Percentiles rank a stretch among this genome's conserved stretches.
These are phyloP conservation scores for Colletotrichum destructivum DNA, from an alignment of 2,329 filamentous ascomycete genomes.

Conservation along the genomic window DNA sequence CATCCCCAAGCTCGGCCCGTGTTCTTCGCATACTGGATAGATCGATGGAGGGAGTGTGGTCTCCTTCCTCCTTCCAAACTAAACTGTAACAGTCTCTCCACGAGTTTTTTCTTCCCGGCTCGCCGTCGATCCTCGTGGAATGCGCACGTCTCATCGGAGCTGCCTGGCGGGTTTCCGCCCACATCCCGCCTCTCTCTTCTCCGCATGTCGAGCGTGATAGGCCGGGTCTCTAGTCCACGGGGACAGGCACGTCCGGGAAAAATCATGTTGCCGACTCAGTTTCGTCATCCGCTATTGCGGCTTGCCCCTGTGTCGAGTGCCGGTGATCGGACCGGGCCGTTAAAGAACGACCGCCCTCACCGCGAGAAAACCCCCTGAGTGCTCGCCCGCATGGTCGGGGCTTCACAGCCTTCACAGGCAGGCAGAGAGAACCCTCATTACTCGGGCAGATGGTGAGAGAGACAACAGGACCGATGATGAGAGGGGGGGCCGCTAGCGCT, in stretches of 20 bases:
- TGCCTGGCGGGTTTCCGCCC: conserved; percentile 21
- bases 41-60: no score
- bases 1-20: no score
- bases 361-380: no score
- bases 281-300: not conserved
- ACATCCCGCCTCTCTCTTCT: conserved; percentile 22
- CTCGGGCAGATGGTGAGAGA: no score
- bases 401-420: not conserved
- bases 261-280: not conserved
- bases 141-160: not conserved
- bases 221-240: not conserved
- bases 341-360: not conserved
- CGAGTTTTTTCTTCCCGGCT: not conserved
- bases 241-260: not conserved
- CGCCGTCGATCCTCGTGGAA: not conserved
- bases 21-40: no score
- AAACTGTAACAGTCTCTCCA: no score
- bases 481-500: not conserved
- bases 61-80: no score
- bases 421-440: not conserved
- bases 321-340: conserved; percentile 33
- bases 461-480: not conserved
- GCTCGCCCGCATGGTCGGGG: no score
- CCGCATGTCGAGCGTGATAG: not conserved
- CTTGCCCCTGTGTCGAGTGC: not conserved